phyloP scores from a whole-genome alignment of 164 flowering plant species.

The Magnolia sinica region DNA sequence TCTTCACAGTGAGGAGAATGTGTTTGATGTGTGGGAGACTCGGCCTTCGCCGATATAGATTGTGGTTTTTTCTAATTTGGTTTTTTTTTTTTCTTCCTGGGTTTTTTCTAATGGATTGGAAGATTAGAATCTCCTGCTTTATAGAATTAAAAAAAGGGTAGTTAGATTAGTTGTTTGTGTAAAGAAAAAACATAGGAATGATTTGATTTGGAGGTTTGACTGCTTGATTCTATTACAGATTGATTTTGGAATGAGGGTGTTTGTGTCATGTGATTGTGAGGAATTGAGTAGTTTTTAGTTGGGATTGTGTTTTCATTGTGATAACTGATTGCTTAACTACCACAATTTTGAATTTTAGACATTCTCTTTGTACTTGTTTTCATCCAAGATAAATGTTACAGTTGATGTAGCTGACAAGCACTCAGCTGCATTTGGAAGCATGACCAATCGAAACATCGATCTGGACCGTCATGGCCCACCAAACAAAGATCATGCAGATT shows the following conservation, averaged over 20 bases:
- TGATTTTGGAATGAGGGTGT: background rate
- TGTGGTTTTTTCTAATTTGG: background rate
- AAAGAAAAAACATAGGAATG: background rate
- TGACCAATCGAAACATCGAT: too few species aligned
- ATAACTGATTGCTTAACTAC: constrained; percentile 6
- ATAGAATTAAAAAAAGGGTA: background rate
- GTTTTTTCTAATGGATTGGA: background rate
- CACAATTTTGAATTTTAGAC: background rate
- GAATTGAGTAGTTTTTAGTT: constrained; percentile 10
- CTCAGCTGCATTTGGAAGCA: too few species aligned
- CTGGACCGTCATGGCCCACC: too few species aligned
- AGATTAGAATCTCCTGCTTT: background rate
- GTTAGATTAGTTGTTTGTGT: background rate
- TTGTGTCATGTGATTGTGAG: background rate
- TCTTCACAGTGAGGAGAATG: constrained; percentile 83
- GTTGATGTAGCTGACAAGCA: too few species aligned
- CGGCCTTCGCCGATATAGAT: constrained; percentile 46
- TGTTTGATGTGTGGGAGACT: constrained; percentile 90
- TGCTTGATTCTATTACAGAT: background rate
- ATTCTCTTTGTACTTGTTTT: background rate
- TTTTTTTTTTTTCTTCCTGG: background rate
- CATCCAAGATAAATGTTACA: background rate
- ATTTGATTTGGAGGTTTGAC: constrained; percentile 6
- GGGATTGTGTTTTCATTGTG: constrained; percentile 11
- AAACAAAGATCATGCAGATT: too few species aligned